phyloP scores from a whole-genome alignment of 1,284 basidiomycete genomes.

The Trametes polyzona region DNA sequence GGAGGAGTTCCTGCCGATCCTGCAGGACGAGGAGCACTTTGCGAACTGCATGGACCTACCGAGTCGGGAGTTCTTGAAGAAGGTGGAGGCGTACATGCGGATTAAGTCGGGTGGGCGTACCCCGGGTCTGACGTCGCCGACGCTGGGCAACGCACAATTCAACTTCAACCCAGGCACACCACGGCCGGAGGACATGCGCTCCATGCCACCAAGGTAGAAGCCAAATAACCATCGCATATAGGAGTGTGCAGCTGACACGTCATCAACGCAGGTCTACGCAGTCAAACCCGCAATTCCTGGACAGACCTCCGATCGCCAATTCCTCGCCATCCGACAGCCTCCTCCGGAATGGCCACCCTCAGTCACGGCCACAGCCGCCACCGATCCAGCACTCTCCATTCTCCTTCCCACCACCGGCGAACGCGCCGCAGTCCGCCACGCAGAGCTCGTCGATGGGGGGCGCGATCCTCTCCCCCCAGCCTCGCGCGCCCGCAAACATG shows the following conservation, averaged over 20 bases:
- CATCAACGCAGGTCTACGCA: constrained; percentile 33
- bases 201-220: constrained; percentile 35
- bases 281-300: constrained; percentile 37
- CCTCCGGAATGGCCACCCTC: constrained; percentile 44
- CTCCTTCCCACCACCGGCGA: constrained; percentile 44
- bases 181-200: constrained; percentile 33
- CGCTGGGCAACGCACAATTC: constrained; percentile 35
- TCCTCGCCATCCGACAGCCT: constrained; percentile 43
- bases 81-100: constrained; percentile 79
- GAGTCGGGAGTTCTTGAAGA: constrained; percentile 89
- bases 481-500: constrained; percentile 35
- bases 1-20: constrained; percentile 79
- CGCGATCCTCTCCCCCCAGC: constrained; percentile 46
- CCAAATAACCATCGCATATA: neutral
- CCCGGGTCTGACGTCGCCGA: constrained; percentile 41
- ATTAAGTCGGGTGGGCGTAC: constrained; percentile 49
- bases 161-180: constrained; percentile 33
- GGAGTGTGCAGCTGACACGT: neutral
- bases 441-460: constrained; percentile 42
- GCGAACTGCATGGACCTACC: constrained; percentile 81
- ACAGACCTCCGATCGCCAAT: constrained; percentile 40
- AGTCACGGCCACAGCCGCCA: constrained; percentile 44
- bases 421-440: constrained; percentile 43
- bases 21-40: constrained; percentile 89
- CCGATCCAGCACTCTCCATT: constrained; percentile 45